These are phyloP conservation scores for Elaeis oleifera DNA, from an alignment of 202 grass and related monocot genomes.

Conservation along the genomic window DNA sequence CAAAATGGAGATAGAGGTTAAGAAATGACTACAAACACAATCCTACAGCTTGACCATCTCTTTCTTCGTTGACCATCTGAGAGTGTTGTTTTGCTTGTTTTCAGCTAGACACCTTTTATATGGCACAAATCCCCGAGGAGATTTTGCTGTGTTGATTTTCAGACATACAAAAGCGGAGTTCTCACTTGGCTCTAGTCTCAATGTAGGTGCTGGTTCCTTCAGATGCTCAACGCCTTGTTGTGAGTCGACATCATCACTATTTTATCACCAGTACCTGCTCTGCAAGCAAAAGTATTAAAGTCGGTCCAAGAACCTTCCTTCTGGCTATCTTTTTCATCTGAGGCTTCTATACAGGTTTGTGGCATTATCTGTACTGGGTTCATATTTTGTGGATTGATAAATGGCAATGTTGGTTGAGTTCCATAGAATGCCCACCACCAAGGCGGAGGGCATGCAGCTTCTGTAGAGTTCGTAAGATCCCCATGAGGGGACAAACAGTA, in stretches of 20 bases:
- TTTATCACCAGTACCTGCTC: background rate
- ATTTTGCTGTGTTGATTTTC: conserved; percentile 9
- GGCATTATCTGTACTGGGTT: background rate
- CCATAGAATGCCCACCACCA: conserved; percentile 34
- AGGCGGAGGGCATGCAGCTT: conserved; percentile 26
- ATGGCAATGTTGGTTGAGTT: background rate
- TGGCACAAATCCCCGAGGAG: conserved; percentile 39
- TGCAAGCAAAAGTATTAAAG: conserved; percentile 14
- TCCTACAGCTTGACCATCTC: conserved; percentile 7
- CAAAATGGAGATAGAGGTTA: no score
- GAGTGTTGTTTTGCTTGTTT: background rate
- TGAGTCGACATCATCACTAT: background rate
- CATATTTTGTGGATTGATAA: conserved; percentile 5
- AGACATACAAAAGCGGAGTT: conserved; percentile 49
- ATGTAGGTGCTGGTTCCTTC: background rate
- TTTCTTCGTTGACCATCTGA: no score
- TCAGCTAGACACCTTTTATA: conserved; percentile 53
- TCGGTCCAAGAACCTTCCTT: conserved; percentile 13
- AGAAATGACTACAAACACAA: background rate
- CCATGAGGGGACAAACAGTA: conserved; percentile 13
- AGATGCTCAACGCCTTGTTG: background rate
- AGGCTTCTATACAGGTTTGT: conserved; percentile 1
- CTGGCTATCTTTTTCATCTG: conserved; percentile 7
- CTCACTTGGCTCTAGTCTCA: conserved; percentile 35
- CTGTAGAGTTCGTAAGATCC: conserved; percentile 2